Conservation (phyloP, 164 flowering plant species). For the Sedum album region DNA sequence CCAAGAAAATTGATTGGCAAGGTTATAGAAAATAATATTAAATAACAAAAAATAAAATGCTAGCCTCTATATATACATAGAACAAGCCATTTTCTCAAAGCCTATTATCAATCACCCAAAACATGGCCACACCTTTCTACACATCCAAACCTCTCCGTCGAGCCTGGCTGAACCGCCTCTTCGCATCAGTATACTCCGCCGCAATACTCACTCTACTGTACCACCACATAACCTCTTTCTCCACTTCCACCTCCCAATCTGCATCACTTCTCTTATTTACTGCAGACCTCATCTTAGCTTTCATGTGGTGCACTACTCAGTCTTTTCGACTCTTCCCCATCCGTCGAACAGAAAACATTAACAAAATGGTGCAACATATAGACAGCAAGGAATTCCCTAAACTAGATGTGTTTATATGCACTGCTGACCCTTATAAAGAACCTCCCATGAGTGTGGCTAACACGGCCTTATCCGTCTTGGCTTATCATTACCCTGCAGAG, state of each 20-base stretch:
- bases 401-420: conserved; percentile 53
- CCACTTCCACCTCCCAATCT: conserved; percentile 19
- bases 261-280: conserved; percentile 19
- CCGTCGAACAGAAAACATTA: conserved; percentile 17
- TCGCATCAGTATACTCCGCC: conserved; percentile 29
- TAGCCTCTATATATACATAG: background rate
- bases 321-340: conserved; percentile 30
- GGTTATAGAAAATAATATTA: no score
- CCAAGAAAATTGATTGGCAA: background rate
- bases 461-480: conserved; percentile 56
- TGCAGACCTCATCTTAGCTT: conserved; percentile 38
- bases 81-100: background rate
- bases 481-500: conserved; percentile 52
- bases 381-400: conserved; percentile 21
- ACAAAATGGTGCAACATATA: background rate
- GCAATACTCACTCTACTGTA: conserved; percentile 39
- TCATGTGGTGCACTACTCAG: conserved; percentile 34
- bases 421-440: conserved; percentile 61
- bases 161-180: conserved; percentile 36
- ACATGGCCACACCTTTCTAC: conserved; percentile 26
- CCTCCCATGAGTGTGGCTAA: conserved; percentile 46
- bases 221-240: conserved; percentile 26
- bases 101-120: background rate
- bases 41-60: background rate
- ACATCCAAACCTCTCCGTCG: conserved; percentile 22